Evolutionary conservation across 805 yeast genomes (phyloP).

Genomic region (Schwanniomyces vanrijiae): DNA sequence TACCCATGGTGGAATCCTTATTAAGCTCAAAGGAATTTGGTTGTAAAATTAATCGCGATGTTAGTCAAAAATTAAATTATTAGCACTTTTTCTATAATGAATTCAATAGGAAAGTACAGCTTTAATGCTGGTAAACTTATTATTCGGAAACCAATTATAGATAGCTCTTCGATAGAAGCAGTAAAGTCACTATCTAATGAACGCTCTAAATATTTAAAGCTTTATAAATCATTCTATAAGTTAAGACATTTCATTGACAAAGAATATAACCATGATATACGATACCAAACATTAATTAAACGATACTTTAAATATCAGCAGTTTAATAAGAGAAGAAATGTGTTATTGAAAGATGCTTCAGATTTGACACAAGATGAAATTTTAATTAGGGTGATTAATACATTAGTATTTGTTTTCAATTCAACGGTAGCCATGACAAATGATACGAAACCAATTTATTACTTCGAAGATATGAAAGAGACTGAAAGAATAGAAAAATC

Average conservation of each 20-base stretch:
- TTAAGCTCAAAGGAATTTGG: slow-evolving; percentile 5
- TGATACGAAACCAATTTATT: slow-evolving; percentile 10
- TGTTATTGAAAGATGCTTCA: slow-evolving; percentile 9
- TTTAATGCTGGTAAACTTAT: slow-evolving; percentile 2
- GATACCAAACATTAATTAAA: slow-evolving; percentile 22
- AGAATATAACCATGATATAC: slow-evolving; percentile 7
- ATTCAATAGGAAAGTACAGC: background rate
- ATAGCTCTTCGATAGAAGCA: background rate
- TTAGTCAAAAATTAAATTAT: background rate
- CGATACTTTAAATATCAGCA: slow-evolving; percentile 22
- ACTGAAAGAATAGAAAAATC: slow-evolving; percentile 19
- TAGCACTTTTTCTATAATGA: background rate
- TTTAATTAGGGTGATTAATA: slow-evolving; percentile 21
- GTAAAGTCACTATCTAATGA: slow-evolving; percentile 8
- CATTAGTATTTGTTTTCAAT: slow-evolving; percentile 31
- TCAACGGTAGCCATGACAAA: slow-evolving; percentile 22
- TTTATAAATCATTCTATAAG: slow-evolving; percentile 33
- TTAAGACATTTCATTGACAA: slow-evolving; percentile 26
- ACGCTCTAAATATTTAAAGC: slow-evolving; percentile 12
- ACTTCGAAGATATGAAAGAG: slow-evolving; percentile 15
- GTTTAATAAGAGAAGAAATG: slow-evolving; percentile 15
- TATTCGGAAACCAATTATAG: slow-evolving; percentile 2
- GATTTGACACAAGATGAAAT: slow-evolving; percentile 13
- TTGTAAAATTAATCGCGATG: slow-evolving; percentile 8
- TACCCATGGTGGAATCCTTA: no score